Evolutionary conservation across 2,329 filamentous ascomycete species (phyloP), one percentile per base, ranked within the genome.

Genomic region (Penicillium sp.): DNA sequence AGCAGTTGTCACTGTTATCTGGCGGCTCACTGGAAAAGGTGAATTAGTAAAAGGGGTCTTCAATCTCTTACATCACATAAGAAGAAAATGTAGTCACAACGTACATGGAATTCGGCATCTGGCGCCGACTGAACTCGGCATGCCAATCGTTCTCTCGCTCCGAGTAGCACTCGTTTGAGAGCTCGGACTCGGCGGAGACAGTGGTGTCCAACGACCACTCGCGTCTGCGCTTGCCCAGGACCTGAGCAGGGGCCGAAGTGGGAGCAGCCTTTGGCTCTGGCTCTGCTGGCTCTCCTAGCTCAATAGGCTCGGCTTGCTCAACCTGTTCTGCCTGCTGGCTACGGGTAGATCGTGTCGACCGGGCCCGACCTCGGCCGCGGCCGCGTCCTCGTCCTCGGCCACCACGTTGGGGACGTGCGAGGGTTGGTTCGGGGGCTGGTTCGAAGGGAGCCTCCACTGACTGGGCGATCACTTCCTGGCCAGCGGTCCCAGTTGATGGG

Each of bases 1-100:
- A 89, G 79, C 94, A 99, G 71, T 89, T 89, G 75, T 98, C 94
- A 74, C 95, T 91, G 75, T 96, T 96, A 62, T 96, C 89, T 66
- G 65, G 54, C 6, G 62, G 60, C 39, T 71, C 64, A 51, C 67
- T 69, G 56, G 46, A 56, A 36, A 19, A 44, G 19, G 4, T 3
- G 3, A 19, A 10, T 52, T 19, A 52, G 50, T 36, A 41, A 22
- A 22, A 10, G 27, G n/a, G 35, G 16, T 33, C 22, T 51, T 18
- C 41, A 14, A n/a, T 39, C 19, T 11, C 18, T 52, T 24, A 31
- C 7, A 10, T 41, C n/a, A 10, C 18, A 13, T 22, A 13, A 36
- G 22, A 60, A 43, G 24, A 14, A 49, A 56, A 54, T 36, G 49
- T 36, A 44, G 18, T 6, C n/a, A 50, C 35, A 43, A 65, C 63